Base-by-base conservation (phyloP, 441 rosid species). In the Omphalea diandra region DNA sequence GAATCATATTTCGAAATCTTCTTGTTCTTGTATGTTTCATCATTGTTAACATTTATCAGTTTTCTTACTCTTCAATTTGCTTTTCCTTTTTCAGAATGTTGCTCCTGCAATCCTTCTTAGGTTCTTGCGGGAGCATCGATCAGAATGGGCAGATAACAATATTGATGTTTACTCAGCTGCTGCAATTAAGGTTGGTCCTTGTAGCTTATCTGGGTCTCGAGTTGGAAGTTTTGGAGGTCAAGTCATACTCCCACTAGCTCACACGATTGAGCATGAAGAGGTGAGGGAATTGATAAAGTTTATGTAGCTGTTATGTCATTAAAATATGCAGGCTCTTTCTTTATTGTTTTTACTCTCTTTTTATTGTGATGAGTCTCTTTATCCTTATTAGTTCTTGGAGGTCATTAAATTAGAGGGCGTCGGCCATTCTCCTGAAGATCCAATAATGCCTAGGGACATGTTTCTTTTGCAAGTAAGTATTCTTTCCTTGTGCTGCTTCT, bases 101-200 rank as follows among this genome's bases (percentile, higher is more conserved):
- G 96, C 97, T 78, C 99, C 99, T 14, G 96, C 87, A 12, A 88
- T 92, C 53, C 96, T 95, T 33, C 94, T 95, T 20, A 85, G 98
- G 75, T 95, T 95, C 73, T 80, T 95, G 79, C 85, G 97, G 47
- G 99, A 95, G 83, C 99, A 95, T 63, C 81, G 99, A 67, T 95
- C 99, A 53, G 99, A 95, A 76, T 95, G 99, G 99, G 98, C 98
- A 26, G 99, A 95, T 73, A 92, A 87, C 84, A 88, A 80, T 74
- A 89, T 92, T 50, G 98, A 95, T 86, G 96, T 94, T 0, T 95
- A 92, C 72, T 80, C 94, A n/a, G 99, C 97, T 31, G 98, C 98
- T 26, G 96, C 98, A 7, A 86, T 90, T 49, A 95, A 92, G 79
- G 90, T 88, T 9, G 99, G 99, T 41, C 97, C 98, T 56, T 95